Evolutionary conservation across 345 rosid species (phyloP), one percentile per base, ranked within the genome.

Genomic region (Bretschneidera sinensis): DNA sequence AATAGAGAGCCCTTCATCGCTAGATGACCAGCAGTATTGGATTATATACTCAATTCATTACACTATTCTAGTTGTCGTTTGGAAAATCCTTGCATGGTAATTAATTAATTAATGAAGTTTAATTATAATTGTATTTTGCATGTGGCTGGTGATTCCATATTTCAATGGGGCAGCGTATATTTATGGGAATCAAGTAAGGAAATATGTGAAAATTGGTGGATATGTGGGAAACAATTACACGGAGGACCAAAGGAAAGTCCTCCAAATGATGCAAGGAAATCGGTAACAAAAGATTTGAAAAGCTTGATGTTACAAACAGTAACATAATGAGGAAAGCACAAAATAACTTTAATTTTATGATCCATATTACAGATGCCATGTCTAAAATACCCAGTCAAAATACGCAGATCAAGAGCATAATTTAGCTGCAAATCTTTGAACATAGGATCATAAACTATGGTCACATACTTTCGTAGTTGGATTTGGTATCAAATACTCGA

Each of bases 101-200:
- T n/a, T n/a, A n/a, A n/a, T n/a, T n/a, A n/a, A n/a, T n/a, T n/a
- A n/a, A n/a, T n/a, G n/a, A n/a, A n/a, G n/a, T n/a, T n/a, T n/a
- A n/a, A n/a, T n/a, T n/a, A n/a, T n/a, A n/a, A n/a, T n/a, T n/a
- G n/a, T 87, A 65, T 73, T 89, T 21, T 87, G 95, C 69, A 55
- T 78, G 82, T 92, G 98, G 98, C 62, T 89, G 78, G 98, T 89
- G 66, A 57, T 89, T 50, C 97, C 98, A 9, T 66, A 71, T 50
- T 92, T 92, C 78, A 87, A 87, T 21, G 97, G 98, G 18, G 97
- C 92, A 59, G 88, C 98, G 13, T 92, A 87, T 65, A 81, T 87
- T 33, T 87, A 89, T 67, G 82, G 77, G 54, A 87, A 76, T 16
- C 68, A 64, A 19, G 77, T 89, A 48, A 58, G 92, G 62, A 80